Conservation (phyloP, 306 rosid species). For the Cucurbita argyrosperma region DNA sequence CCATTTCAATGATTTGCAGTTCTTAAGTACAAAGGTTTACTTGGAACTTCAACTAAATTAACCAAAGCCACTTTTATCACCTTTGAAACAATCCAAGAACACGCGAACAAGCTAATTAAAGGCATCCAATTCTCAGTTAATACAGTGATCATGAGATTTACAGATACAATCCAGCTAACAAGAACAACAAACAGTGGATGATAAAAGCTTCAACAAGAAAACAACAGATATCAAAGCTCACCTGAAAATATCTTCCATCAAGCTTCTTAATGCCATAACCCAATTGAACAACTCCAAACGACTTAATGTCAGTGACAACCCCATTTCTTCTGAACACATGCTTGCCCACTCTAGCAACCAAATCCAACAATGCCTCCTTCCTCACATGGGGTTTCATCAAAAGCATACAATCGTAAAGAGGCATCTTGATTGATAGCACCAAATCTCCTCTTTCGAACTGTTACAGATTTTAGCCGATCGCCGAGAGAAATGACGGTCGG, state of each 20-base stretch:
- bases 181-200: neutral
- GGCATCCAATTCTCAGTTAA: neutral
- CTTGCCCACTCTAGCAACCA: constrained; percentile 61
- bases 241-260: constrained; percentile 82
- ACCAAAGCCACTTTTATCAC: neutral
- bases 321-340: constrained; percentile 69
- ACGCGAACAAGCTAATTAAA: neutral
- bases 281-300: constrained; percentile 52
- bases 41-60: neutral
- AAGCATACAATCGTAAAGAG: constrained; percentile 73
- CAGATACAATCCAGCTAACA: neutral
- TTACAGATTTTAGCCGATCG: neutral
- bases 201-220: neutral
- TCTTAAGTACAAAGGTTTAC: neutral
- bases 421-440: constrained; percentile 31
- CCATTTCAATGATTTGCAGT: neutral
- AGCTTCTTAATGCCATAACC: constrained; percentile 85
- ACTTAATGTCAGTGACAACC: constrained; percentile 42
- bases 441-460: neutral
- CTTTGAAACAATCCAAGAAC: neutral
- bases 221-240: neutral
- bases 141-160: neutral
- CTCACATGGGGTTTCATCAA: constrained; percentile 45
- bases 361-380: constrained; percentile 42
- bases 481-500: neutral